Conservation (phyloP, 2,329 filamentous ascomycete genomes). For the Sclerotinia sclerotiorum region DNA sequence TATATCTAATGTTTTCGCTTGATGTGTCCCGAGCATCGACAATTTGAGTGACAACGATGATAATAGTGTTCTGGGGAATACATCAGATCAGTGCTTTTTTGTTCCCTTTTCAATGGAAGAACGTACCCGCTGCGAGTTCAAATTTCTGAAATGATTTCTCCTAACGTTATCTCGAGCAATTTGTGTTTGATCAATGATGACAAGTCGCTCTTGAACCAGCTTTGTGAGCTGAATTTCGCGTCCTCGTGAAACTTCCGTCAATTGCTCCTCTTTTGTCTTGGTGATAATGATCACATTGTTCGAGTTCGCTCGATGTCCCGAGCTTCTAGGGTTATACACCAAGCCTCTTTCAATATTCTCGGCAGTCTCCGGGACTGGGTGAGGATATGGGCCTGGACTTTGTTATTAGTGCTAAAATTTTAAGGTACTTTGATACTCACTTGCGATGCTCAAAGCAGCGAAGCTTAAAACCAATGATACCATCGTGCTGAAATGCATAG, state of each 20-base stretch:
- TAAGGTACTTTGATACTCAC: constrained; percentile 27
- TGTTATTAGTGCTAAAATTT: constrained; percentile 24
- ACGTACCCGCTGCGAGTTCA: constrained; percentile 36
- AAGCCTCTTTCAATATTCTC: constrained; percentile 31
- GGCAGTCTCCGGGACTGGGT: constrained; percentile 30
- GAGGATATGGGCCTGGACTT: constrained; percentile 31
- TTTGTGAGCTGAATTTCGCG: constrained; percentile 30
- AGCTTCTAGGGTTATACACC: constrained; percentile 28
- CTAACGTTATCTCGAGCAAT: constrained; percentile 36
- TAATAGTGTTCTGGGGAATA: constrained; percentile 35
- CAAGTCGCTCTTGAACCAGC: constrained; percentile 26
- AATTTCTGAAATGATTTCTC: constrained; percentile 36
- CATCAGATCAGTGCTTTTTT: constrained; percentile 18
- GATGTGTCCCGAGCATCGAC: constrained; percentile 31
- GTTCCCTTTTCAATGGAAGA: neutral
- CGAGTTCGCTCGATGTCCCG: constrained; percentile 20
- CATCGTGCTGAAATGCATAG: constrained; percentile 35
- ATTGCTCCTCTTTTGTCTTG: constrained; percentile 25
- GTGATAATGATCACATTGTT: constrained; percentile 29
- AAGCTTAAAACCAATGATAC: constrained; percentile 31
- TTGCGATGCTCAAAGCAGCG: constrained; percentile 31
- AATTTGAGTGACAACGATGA: constrained; percentile 36
- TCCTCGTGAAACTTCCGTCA: constrained; percentile 21
- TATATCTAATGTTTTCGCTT: constrained; percentile 33
- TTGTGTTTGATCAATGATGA: constrained; percentile 25